Percentiles rank a stretch among this genome's conserved stretches.
These are phyloP conservation scores for Colletotrichum scovillei DNA, from an alignment of 2,329 filamentous ascomycete species.

Conservation along the genomic window DNA sequence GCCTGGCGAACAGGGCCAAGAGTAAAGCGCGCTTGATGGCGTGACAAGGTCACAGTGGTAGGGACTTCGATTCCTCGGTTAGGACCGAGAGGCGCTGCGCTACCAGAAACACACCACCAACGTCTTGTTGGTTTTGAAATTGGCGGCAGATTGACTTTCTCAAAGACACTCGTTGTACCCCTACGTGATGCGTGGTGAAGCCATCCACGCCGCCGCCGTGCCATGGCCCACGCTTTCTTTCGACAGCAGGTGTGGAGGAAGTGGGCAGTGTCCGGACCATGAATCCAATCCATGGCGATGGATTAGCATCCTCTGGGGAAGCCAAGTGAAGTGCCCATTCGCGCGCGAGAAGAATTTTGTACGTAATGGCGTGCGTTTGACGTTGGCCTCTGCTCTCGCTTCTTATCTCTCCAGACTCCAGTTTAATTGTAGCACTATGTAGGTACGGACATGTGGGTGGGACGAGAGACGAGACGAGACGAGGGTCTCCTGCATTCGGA, in stretches of 20 bases:
- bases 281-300: slow-evolving; percentile 23
- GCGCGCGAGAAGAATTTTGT: slow-evolving; percentile 25
- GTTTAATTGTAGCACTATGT: neutral
- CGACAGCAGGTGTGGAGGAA: slow-evolving; percentile 4
- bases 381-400: slow-evolving; percentile 34
- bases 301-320: slow-evolving; percentile 34
- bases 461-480: neutral
- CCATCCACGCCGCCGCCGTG: neutral
- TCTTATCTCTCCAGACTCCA: slow-evolving; percentile 30
- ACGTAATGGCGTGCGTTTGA: slow-evolving; percentile 28
- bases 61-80: neutral
- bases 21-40: neutral
- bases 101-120: neutral
- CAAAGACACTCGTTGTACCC: neutral
- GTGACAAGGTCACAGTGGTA: neutral
- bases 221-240: slow-evolving; percentile 1
- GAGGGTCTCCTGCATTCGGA: slow-evolving; percentile 10
- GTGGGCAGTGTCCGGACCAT: neutral
- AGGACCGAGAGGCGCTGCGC: neutral
- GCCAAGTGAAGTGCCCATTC: slow-evolving; percentile 12
- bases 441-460: neutral
- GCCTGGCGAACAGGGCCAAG: neutral
- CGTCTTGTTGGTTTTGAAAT: neutral
- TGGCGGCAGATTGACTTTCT: neutral
- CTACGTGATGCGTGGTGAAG: neutral